Evolutionary conservation across 306 rosid species (phyloP).

Genomic region (Dalbergia cultrata): DNA sequence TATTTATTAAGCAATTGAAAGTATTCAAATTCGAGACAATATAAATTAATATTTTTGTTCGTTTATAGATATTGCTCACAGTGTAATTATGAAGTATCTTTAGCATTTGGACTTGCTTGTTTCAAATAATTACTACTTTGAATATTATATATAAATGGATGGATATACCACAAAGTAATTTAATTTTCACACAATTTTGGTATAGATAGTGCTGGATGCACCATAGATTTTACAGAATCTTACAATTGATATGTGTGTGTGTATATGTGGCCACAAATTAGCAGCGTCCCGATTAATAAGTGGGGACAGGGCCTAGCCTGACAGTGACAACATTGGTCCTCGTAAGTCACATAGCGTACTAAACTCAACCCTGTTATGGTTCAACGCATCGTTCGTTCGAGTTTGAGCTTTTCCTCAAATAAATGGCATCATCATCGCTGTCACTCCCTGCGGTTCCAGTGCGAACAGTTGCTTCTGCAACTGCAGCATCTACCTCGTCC

Average conservation of each 20-base stretch:
- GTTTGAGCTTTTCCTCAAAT: conserved; percentile 3
- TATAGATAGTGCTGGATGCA: no score
- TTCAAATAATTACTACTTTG: no score
- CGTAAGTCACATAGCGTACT: not conserved
- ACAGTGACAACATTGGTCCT: not conserved
- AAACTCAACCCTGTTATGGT: not conserved
- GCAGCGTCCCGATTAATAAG: not conserved
- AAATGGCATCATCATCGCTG: conserved; percentile 43
- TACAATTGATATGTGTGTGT: not conserved
- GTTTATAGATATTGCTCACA: not conserved
- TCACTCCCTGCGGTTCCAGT: conserved; percentile 35
- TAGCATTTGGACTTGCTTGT: no score
- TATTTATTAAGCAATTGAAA: conserved; percentile 4
- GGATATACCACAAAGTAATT: no score
- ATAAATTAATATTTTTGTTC: not conserved
- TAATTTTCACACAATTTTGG: no score
- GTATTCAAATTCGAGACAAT: not conserved
- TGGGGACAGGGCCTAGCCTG: not conserved
- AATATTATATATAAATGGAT: no score
- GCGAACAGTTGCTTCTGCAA: conserved; percentile 49
- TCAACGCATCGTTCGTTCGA: not conserved
- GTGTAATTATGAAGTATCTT: no score
- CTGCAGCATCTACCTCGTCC: conserved; percentile 21
- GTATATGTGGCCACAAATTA: conserved; percentile 18
- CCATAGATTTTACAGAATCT: no score